A percentile compares a stretch with the other conserved stretches of the same genome.
Evolutionary conservation across 2,329 filamentous ascomycete species (phyloP).

Genomic region (Uncinocarpus reesii): DNA sequence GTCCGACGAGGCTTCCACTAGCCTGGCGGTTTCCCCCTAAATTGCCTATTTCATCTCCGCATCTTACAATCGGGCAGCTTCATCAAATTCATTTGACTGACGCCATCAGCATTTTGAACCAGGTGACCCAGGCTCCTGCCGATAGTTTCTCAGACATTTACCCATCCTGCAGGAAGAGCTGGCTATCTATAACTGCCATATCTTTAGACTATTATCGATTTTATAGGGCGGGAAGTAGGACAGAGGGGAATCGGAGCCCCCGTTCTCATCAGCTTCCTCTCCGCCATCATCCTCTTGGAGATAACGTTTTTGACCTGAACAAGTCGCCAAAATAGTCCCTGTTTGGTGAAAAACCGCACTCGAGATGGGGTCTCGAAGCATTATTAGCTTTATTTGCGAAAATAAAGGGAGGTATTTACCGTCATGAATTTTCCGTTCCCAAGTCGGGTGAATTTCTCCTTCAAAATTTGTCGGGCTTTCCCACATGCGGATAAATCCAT

Average conservation of each 20-base stretch:
- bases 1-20: too few relatives aligned
- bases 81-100: too few relatives aligned
- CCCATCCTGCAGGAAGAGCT: too few relatives aligned
- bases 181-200: constrained; percentile 29
- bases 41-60: too few relatives aligned
- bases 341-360: constrained; percentile 39
- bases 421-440: constrained; percentile 37
- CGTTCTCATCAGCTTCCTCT: constrained; percentile 1
- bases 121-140: too few relatives aligned
- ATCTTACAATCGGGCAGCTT: too few relatives aligned
- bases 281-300: constrained; percentile 19
- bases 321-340: constrained; percentile 41
- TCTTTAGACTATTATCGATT: constrained; percentile 32
- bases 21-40: too few relatives aligned
- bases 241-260: neutral
- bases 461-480: constrained; percentile 34
- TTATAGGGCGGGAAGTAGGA: neutral
- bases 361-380: constrained; percentile 34
- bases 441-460: constrained; percentile 36
- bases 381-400: constrained; percentile 15
- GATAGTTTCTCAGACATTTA: too few relatives aligned
- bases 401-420: constrained; percentile 25
- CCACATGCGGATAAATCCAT: constrained; percentile 47
- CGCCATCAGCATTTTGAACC: too few relatives aligned
- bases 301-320: constrained; percentile 37